These are phyloP conservation scores for Parachlorella kessleri DNA, from an alignment of 139 green algal genomes.

Conservation along the genomic window DNA sequence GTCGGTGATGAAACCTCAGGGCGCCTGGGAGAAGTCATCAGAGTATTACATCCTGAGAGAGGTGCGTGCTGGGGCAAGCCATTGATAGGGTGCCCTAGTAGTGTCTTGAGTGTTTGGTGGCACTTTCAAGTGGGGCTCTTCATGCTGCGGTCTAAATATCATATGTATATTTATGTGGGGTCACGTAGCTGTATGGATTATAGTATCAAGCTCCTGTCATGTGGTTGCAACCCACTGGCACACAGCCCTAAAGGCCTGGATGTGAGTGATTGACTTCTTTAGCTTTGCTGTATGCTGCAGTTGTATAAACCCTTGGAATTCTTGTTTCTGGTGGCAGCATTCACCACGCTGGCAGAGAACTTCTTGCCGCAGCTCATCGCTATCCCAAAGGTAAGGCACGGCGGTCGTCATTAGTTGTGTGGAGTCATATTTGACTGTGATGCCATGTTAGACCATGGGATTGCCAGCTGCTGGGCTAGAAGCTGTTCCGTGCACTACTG, in stretches of 20 bases:
- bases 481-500: too few relatives aligned
- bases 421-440: not conserved
- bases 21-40: conserved; percentile 56
- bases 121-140: too few relatives aligned
- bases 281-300: too few relatives aligned
- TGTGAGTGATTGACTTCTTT: too few relatives aligned
- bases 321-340: conserved; percentile 84
- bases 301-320: conserved; percentile 90
- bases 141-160: too few relatives aligned
- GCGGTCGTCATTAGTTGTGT: too few relatives aligned
- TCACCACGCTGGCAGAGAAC: conserved; percentile 86
- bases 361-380: conserved; percentile 85
- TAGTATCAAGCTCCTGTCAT: too few relatives aligned
- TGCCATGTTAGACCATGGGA: not conserved
- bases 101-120: too few relatives aligned
- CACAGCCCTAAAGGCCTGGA: too few relatives aligned
- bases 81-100: not conserved
- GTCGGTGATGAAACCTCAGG: conserved; percentile 36
- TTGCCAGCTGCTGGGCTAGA: not conserved
- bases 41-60: conserved; percentile 76
- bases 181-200: too few relatives aligned
- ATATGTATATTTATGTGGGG: too few relatives aligned
- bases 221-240: too few relatives aligned
- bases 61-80: conserved; percentile 26
- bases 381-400: conserved; percentile 58